These are phyloP conservation scores for Paramyrothecium sp. DNA, from an alignment of 2,329 filamentous ascomycete genomes.

Conservation along the genomic window DNA sequence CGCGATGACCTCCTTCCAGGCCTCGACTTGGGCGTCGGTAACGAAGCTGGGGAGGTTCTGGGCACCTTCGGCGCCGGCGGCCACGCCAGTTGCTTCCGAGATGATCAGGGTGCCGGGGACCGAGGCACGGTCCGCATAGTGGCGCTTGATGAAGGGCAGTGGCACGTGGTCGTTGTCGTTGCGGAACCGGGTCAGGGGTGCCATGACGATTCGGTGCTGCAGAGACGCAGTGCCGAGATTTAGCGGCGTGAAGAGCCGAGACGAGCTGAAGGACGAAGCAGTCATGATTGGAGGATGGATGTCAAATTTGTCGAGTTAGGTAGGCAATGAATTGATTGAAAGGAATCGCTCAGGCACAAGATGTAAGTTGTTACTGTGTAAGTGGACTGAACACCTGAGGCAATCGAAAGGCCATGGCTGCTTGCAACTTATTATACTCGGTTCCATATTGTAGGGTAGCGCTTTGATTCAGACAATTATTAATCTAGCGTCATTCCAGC, in stretches of 20 bases:
- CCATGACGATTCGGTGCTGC: constrained; percentile 10
- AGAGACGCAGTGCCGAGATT: constrained; percentile 5
- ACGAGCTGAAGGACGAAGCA: background rate
- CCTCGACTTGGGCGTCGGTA: constrained; percentile 20
- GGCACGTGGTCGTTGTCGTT: constrained; percentile 36
- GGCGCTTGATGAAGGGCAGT: constrained; percentile 21
- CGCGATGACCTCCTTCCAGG: constrained; percentile 23
- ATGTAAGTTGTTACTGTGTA: too few species aligned
- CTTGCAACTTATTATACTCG: too few species aligned
- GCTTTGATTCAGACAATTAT: too few species aligned
- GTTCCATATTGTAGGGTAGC: too few species aligned
- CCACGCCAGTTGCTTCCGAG: constrained; percentile 26
- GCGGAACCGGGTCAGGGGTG: constrained; percentile 23
- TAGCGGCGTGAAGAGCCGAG: background rate
- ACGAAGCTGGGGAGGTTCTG: constrained; percentile 43
- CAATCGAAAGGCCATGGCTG: too few species aligned
- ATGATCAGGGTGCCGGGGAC: constrained; percentile 43
- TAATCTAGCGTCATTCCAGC: too few species aligned
- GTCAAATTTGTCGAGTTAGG: too few species aligned
- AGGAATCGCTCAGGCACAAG: too few species aligned
- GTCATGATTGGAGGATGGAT: too few species aligned
- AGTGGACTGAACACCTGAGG: too few species aligned
- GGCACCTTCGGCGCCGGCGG: constrained; percentile 17
- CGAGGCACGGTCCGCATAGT: constrained; percentile 27
- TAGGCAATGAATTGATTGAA: too few species aligned